Evolutionary conservation across 2,329 filamentous ascomycete genomes (phyloP).

Genomic region (Trichophyton schoenleinii): DNA sequence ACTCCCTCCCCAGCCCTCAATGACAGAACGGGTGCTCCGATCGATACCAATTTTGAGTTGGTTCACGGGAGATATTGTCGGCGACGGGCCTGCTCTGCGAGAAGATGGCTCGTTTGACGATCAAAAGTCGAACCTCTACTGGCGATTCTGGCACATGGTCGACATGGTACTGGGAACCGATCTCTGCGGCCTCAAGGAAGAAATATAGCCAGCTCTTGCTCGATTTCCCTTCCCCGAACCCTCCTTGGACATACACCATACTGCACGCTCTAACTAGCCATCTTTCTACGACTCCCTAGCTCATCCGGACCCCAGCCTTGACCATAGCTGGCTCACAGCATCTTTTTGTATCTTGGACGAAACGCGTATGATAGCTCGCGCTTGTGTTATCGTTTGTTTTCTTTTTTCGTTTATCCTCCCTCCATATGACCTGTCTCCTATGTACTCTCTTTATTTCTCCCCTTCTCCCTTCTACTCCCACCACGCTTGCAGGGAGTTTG

Average conservation of each 20-base stretch:
- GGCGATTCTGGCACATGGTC: constrained; percentile 47
- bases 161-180: constrained; percentile 47
- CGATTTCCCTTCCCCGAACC: not conserved
- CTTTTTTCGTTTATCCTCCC: not conserved
- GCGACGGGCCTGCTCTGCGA: constrained; percentile 33
- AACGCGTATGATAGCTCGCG: not conserved
- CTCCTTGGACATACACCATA: not conserved
- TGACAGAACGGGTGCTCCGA: constrained; percentile 50
- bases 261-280: not conserved
- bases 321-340: not conserved
- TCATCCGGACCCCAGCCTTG: not conserved
- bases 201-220: constrained; percentile 22
- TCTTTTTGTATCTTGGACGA: not conserved
- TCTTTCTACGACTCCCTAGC: not conserved
- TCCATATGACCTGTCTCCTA: not conserved
- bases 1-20: constrained; percentile 54
- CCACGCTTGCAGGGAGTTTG: not conserved
- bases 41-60: constrained; percentile 58
- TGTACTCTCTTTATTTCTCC: not conserved
- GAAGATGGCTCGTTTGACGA: constrained; percentile 53
- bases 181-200: constrained; percentile 47
- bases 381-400: not conserved
- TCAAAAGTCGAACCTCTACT: constrained; percentile 48
- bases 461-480: not conserved
- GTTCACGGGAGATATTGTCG: constrained; percentile 48